Evolutionary conservation across 2,329 filamentous ascomycete species (phyloP).

Genomic region (Botryotinia convoluta): DNA sequence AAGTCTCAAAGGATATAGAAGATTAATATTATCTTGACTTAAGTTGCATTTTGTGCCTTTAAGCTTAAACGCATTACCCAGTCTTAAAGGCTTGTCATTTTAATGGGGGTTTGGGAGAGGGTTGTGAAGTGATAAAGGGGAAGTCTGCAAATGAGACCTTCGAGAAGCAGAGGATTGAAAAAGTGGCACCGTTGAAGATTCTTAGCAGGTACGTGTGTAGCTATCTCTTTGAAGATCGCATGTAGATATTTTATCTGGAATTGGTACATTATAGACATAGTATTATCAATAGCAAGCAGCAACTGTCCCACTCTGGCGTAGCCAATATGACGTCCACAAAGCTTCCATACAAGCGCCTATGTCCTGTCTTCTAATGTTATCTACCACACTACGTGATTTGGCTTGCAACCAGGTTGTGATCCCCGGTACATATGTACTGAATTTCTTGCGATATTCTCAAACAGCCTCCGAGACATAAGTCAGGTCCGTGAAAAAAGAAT

Average conservation of each 20-base stretch:
- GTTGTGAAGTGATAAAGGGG: fast-evolving
- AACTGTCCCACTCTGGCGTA: background rate
- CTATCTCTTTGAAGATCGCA: background rate
- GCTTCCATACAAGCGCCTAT: background rate
- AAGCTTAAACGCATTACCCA: fast-evolving
- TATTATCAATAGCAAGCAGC: background rate
- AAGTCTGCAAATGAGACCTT: background rate
- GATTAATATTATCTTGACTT: fast-evolving
- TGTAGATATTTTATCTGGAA: background rate
- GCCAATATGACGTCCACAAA: too few species aligned
- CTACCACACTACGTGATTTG: background rate
- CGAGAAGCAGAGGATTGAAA: background rate
- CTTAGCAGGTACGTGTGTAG: background rate
- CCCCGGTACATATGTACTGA: background rate
- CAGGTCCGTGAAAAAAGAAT: background rate
- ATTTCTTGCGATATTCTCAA: background rate
- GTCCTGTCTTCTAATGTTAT: background rate
- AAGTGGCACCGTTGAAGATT: background rate
- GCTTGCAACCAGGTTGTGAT: fast-evolving
- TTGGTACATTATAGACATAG: background rate
- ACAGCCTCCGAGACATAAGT: background rate
- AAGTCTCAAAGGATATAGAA: background rate
- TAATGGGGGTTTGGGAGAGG: fast-evolving
- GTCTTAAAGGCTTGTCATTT: background rate
- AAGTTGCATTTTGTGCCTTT: fast-evolving